phyloP scores from a whole-genome alignment of 2,329 filamentous ascomycete genomes.

The Cytospora chrysosperma region DNA sequence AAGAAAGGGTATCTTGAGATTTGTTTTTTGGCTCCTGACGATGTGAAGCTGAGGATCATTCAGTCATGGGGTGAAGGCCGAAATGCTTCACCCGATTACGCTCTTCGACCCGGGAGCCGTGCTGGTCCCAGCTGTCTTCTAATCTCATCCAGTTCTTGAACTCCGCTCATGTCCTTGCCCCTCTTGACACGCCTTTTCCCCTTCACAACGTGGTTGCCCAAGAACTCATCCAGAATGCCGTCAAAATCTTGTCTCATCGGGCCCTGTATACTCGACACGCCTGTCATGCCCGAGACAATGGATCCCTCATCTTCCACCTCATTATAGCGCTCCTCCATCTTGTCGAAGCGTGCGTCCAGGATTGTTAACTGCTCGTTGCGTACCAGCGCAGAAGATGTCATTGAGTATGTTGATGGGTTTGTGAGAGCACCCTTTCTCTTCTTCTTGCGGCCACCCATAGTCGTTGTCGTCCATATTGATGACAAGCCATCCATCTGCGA shows the following conservation, averaged over 20 bases:
- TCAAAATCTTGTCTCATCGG: slow-evolving; percentile 79
- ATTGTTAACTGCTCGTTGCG: slow-evolving; percentile 84
- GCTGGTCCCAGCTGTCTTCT: slow-evolving; percentile 76
- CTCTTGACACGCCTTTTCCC: slow-evolving; percentile 78
- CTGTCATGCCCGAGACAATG: slow-evolving; percentile 57
- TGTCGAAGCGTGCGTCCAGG: slow-evolving; percentile 89
- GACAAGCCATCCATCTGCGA: slow-evolving; percentile 65
- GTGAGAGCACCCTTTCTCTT: slow-evolving; percentile 95
- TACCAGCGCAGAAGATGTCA: slow-evolving; percentile 93
- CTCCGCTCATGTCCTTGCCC: slow-evolving; percentile 74
- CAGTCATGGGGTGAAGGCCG: slow-evolving; percentile 4
- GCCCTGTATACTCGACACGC: slow-evolving; percentile 65
- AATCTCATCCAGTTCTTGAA: slow-evolving; percentile 90
- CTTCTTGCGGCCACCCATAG: slow-evolving; percentile 79
- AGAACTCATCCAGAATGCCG: slow-evolving; percentile 87
- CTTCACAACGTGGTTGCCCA: slow-evolving; percentile 69
- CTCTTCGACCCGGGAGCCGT: slow-evolving; percentile 44
- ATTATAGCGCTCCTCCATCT: slow-evolving; percentile 75
- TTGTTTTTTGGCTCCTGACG: neutral
- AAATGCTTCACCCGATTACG: neutral
- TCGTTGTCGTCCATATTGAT: slow-evolving; percentile 72
- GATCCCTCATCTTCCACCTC: slow-evolving; percentile 51
- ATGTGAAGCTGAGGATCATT: slow-evolving; percentile 10
- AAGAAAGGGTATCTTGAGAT: slow-evolving; percentile 19
- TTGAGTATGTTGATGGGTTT: slow-evolving; percentile 87